Evolutionary conservation across 805 yeast species (phyloP).

Genomic region (Nakazawaea populi): DNA sequence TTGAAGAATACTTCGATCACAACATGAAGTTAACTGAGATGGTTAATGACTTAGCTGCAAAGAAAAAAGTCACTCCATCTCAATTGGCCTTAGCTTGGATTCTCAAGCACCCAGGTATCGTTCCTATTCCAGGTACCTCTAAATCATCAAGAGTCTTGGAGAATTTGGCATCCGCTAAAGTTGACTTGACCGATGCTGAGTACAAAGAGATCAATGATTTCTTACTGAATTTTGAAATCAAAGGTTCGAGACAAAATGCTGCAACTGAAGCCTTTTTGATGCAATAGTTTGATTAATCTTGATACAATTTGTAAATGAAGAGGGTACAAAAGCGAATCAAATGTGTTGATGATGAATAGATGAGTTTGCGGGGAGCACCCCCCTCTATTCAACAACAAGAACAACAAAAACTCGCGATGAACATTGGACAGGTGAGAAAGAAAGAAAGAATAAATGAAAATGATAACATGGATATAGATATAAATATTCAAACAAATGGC

Average conservation of each 20-base stretch:
- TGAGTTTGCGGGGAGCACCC: no score
- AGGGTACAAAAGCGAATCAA: no score
- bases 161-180: slow-evolving; percentile 37
- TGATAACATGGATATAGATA: no score
- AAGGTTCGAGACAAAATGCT: slow-evolving; percentile 35
- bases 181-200: slow-evolving; percentile 50
- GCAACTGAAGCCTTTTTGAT: slow-evolving; percentile 12
- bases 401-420: no score
- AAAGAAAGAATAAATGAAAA: no score
- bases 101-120: slow-evolving; percentile 40
- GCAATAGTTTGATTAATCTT: neutral
- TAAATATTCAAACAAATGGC: no score
- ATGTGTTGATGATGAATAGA: no score
- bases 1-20: slow-evolving; percentile 42
- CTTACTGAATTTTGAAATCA: slow-evolving; percentile 34
- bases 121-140: slow-evolving; percentile 82
- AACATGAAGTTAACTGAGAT: slow-evolving; percentile 46
- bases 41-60: slow-evolving; percentile 43
- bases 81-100: slow-evolving; percentile 73
- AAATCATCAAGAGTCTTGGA: slow-evolving; percentile 52
- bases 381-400: no score
- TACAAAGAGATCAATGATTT: slow-evolving; percentile 45
- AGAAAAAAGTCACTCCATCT: slow-evolving; percentile 43
- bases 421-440: no score
- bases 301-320: no score